Conservation (phyloP, 2,329 filamentous ascomycete species). For the Diplodia corticola region DNA sequence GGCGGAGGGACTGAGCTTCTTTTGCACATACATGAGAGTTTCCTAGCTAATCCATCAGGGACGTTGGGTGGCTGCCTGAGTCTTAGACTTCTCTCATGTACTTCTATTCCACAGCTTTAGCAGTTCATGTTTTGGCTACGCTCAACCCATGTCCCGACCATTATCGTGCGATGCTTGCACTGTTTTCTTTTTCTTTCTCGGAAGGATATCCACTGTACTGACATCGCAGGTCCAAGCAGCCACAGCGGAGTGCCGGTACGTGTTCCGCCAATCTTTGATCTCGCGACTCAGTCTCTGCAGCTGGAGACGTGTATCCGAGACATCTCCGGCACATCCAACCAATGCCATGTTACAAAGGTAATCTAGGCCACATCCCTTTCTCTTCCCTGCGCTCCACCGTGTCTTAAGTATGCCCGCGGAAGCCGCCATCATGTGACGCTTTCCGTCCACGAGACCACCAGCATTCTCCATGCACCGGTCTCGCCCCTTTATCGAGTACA, state of each 20-base stretch:
- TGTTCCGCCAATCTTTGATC: neutral
- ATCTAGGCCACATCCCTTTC: neutral
- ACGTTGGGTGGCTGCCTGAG: slow-evolving; percentile 10
- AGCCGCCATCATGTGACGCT: slow-evolving; percentile 6
- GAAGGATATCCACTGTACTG: neutral
- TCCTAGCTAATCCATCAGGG: slow-evolving; percentile 20
- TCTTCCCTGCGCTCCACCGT: neutral
- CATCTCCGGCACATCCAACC: slow-evolving; percentile 4
- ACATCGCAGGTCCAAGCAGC: neutral
- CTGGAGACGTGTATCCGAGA: slow-evolving; percentile 8
- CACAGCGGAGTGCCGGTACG: neutral
- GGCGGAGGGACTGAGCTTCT: slow-evolving; percentile 1
- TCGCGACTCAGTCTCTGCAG: neutral
- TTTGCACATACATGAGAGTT: slow-evolving; percentile 18
- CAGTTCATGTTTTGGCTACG: neutral
- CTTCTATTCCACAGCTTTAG: neutral
- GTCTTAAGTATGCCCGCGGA: neutral
- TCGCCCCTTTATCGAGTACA: neutral
- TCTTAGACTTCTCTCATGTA: slow-evolving; percentile 21
- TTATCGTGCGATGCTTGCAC: neutral
- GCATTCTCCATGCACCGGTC: neutral
- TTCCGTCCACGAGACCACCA: slow-evolving; percentile 11
- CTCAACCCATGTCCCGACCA: neutral
- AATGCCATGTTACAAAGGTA: neutral
- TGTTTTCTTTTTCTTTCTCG: neutral